A percentile compares a stretch with the other conserved stretches of the same genome.
phyloP scores from a whole-genome alignment of 257 asterid genomes.

The Primulina huaijiensis region DNA sequence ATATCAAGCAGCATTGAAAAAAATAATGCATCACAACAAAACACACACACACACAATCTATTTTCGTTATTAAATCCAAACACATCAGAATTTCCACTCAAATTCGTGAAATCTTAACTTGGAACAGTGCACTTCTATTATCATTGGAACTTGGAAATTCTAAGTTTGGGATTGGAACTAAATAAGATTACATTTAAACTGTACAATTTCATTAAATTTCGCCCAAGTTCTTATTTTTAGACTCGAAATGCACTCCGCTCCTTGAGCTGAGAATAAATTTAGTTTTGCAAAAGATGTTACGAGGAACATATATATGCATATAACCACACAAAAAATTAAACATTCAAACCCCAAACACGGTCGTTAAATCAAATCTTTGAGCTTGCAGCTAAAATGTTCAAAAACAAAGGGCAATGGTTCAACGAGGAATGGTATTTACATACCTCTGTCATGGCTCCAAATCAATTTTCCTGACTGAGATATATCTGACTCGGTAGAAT shows the following conservation, averaged over 20 bases:
- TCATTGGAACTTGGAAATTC: not conserved
- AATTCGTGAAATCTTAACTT: not conserved
- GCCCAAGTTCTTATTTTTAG: not conserved
- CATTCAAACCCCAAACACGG: not conserved
- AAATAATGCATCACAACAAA: too few relatives aligned
- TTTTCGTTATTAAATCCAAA: too few relatives aligned
- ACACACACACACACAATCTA: too few relatives aligned
- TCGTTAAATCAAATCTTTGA: slow-evolving; percentile 1
- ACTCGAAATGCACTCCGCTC: too few relatives aligned
- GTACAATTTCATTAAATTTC: too few relatives aligned
- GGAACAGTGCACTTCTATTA: not conserved
- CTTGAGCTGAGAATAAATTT: too few relatives aligned
- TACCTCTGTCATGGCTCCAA: slow-evolving; percentile 92
- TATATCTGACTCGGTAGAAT: not conserved
- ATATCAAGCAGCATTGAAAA: not conserved
- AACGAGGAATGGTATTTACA: not conserved
- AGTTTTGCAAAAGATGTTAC: not conserved
- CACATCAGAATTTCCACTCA: too few relatives aligned
- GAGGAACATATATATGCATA: too few relatives aligned
- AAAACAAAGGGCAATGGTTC: not conserved
- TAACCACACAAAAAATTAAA: not conserved
- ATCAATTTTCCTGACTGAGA: slow-evolving; percentile 10
- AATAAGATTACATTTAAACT: too few relatives aligned
- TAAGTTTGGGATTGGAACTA: not conserved
- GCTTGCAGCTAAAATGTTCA: slow-evolving; percentile 16